Evolutionary conservation across 1,284 basidiomycete genomes (phyloP), one percentile per base, ranked within the genome.

Genomic region (Naganishia sp.): DNA sequence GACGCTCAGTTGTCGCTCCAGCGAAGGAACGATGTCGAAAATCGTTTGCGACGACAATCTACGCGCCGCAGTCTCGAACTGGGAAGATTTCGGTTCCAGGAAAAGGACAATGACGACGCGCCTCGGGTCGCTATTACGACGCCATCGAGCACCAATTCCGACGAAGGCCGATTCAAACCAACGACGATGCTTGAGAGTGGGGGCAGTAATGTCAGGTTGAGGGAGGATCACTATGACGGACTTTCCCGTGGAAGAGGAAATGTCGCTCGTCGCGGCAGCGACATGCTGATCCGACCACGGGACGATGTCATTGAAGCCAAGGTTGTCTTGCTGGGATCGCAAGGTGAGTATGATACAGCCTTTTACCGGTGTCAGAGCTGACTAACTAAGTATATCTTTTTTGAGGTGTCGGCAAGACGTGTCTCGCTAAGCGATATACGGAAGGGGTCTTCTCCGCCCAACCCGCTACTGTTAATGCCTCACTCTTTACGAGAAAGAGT

Each of bases 221-320:
- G 35, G 18, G 52, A 54, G 41, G 55, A 28, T 18, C 31, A 13
- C 31, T 9, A 39, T 9, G 28, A 39, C 11, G 63, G 21, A 45
- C 23, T 50, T 18, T 23, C 23, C n/a, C 45, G 35, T 6, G 46
- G 58, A 41, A 47, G 46, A 61, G 58, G 15, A 18, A 41, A 25
- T n/a, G 25, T 54, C 25, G 51, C 28, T 46, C 31, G 63, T 6
- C 53, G 63, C 43, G 63, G 60, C 39, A 56, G 64, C 28, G 54
- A 62, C 32, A 51, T 54, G 54, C 62, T 51, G 21, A 52, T 18
- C 28, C 49, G 50, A n/a, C 43, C 28, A 25, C 47, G 55, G 46
- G 60, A 66, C n/a, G 65, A 58, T 54, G 56, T 63, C 21, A 60
- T 69, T 31, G 68, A 69, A 43, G 65, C 58, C 32, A 66, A 65